phyloP scores from a whole-genome alignment of 2,329 filamentous ascomycete genomes.

The Aspergillus clavatus region DNA sequence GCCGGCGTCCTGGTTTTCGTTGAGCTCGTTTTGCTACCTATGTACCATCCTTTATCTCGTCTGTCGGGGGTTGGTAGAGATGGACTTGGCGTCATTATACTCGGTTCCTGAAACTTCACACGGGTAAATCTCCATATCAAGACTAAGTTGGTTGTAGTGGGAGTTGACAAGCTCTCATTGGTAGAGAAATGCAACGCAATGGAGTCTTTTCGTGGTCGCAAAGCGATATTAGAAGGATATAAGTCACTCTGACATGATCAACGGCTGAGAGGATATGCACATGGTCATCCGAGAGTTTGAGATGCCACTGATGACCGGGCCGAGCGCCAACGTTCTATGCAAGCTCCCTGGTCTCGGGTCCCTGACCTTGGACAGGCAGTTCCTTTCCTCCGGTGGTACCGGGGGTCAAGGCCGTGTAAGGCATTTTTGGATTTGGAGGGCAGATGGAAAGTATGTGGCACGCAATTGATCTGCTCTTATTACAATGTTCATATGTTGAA shows the following conservation, averaged over 20 bases:
- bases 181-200: neutral
- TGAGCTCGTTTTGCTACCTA: slow-evolving; percentile 1
- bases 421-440: too few relatives aligned
- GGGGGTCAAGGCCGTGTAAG: neutral
- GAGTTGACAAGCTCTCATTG: neutral
- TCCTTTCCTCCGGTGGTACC: neutral
- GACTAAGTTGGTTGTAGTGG: neutral
- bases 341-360: neutral
- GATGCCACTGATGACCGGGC: neutral
- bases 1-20: slow-evolving; percentile 25
- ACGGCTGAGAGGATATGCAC: too few relatives aligned
- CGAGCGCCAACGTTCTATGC: neutral
- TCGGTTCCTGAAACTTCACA: neutral
- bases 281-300: neutral
- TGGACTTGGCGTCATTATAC: neutral
- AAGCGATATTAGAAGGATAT: too few relatives aligned
- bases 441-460: neutral
- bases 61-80: neutral
- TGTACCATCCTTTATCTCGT: too few relatives aligned
- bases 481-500: too few relatives aligned
- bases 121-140: neutral
- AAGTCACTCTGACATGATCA: too few relatives aligned
- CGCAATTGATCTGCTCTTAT: neutral
- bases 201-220: too few relatives aligned
- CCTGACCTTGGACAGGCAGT: neutral